Evolutionary conservation across 768 basidiomycete species (phyloP), one percentile per base, ranked within the genome.

Genomic region (Tulasnella sp.): DNA sequence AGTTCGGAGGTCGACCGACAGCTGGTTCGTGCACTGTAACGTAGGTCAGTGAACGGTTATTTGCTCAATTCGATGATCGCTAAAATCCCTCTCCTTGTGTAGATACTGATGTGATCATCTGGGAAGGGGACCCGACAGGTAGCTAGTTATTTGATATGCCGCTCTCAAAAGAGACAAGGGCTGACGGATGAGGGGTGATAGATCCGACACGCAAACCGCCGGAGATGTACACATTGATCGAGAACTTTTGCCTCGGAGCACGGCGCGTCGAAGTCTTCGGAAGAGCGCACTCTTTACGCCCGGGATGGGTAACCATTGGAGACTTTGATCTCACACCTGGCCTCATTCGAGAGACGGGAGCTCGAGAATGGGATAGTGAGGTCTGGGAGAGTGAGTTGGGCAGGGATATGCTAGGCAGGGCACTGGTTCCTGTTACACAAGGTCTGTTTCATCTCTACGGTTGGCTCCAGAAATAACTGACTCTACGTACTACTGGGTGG

Each of bases 1-100:
- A 1, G 95, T 99, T 11, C 82, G 95, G 23, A 79, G 96, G 29
- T 90, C 89, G 19, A 94, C 88, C 1, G 96, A 99, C 69, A 86
- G 84, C 61, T 89, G 90, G 85, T 94, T 98, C 71, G 95, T 96
- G 0, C 95, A 99, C 71, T 97, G 94, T 69, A 99, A 99, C 72
- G 87, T 99, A 64, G 91, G 89, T 88, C 69, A 52, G 88, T 55
- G 9, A 26, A 27, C 71, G 21, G 21, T 30, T 27, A n/a, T 3
- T 30, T 26, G 32, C 41, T 34, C 19, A n/a, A 45, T 32, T n/a
- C 45, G 34, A 63, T 23, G 51, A 61, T 53, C 48, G 65, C 42
- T 58, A 56, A 63, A 64, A 61, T 41, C 11, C 27, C 29, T 30
- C 51, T 27, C n/a, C 5, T 38, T 38, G 15, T 32, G 43, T 62